Evolutionary conservation across 2,329 filamentous ascomycete species (phyloP).

Genomic region (Didymella keratinophila): DNA sequence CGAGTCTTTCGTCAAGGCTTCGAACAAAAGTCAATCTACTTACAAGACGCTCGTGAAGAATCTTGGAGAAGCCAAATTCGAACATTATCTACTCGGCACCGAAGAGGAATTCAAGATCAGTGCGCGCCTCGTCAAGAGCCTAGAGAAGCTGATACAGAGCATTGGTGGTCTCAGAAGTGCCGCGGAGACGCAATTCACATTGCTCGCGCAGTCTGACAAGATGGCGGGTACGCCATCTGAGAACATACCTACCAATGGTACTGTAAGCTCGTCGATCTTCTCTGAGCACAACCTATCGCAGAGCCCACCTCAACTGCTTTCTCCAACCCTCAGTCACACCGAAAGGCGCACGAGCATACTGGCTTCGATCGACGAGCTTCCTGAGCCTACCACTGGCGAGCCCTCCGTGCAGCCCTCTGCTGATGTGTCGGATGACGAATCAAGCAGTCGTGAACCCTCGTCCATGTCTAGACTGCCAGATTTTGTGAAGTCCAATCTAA

Average conservation of each 20-base stretch:
- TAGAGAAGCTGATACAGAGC: constrained; percentile 85
- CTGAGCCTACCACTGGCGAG: constrained; percentile 46
- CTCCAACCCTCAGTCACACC: constrained; percentile 42
- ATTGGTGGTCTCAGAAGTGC: constrained; percentile 91
- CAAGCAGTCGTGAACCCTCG: constrained; percentile 17
- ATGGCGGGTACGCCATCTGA: constrained; percentile 26
- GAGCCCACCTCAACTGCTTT: constrained; percentile 37
- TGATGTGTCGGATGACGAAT: constrained; percentile 45
- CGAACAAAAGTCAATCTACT: constrained; percentile 69
- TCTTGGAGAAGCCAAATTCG: constrained; percentile 84
- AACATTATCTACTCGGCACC: constrained; percentile 82
- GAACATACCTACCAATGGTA: constrained; percentile 28
- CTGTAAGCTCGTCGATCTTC: constrained; percentile 35
- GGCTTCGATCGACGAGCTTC: constrained; percentile 53
- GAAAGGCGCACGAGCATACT: constrained; percentile 49
- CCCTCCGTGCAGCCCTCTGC: constrained; percentile 32
- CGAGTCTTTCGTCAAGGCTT: constrained; percentile 68
- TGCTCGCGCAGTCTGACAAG: constrained; percentile 70
- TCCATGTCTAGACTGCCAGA: constrained; percentile 34
- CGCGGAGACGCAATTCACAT: constrained; percentile 84
- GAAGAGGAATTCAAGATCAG: constrained; percentile 83
- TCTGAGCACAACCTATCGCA: constrained; percentile 33
- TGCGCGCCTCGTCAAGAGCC: constrained; percentile 79
- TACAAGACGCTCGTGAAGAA: constrained; percentile 77
- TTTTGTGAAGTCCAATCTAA: constrained; percentile 46